Conservation (phyloP, 1,139 yeast species). For the Oligophagozyma castellii region DNA sequence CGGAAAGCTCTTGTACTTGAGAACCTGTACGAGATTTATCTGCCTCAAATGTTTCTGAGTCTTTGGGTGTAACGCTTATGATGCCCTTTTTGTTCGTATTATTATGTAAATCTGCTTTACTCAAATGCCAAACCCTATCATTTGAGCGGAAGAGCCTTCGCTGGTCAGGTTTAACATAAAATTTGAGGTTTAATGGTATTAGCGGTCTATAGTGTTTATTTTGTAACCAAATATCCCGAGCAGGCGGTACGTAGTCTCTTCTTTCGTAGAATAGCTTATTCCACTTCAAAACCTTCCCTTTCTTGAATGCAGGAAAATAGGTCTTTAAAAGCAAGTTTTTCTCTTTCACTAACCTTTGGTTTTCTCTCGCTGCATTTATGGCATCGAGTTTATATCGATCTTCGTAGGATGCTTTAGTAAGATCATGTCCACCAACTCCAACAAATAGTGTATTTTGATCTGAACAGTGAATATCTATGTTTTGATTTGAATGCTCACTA, state of each 20-base stretch:
- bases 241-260: constrained; percentile 21
- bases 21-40: constrained; percentile 16
- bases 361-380: constrained; percentile 5
- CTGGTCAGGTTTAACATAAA: constrained; percentile 25
- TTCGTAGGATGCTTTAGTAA: background rate
- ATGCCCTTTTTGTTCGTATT: constrained; percentile 13
- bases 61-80: constrained; percentile 12
- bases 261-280: constrained; percentile 20
- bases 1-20: constrained; percentile 24
- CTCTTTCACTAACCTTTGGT: constrained; percentile 11
- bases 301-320: constrained; percentile 22
- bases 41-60: constrained; percentile 22
- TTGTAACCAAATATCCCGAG: constrained; percentile 9
- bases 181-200: constrained; percentile 16
- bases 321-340: constrained; percentile 16
- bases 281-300: constrained; percentile 21
- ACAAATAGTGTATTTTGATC: constrained; percentile 15
- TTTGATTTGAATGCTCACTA: background rate
- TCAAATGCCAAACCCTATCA: constrained; percentile 8
- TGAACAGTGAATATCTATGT: background rate
- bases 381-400: background rate
- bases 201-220: constrained; percentile 13
- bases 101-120: constrained; percentile 2
- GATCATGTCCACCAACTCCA: constrained; percentile 7
- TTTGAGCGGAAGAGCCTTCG: constrained; percentile 14